Conservation (phyloP, 2,329 filamentous ascomycete genomes). For the Cladosporium oxysporum region DNA sequence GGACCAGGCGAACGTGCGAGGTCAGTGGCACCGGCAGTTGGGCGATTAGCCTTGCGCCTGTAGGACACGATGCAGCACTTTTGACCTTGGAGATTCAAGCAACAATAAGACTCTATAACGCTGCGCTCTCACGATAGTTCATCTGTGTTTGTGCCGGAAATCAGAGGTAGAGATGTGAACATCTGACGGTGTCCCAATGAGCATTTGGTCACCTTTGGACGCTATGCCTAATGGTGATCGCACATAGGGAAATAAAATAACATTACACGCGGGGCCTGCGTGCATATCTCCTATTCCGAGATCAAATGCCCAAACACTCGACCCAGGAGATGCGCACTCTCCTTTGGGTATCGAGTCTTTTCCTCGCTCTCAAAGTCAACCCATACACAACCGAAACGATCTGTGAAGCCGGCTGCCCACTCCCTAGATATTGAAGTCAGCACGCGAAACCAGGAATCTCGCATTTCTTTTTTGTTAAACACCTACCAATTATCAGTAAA, state of each 20-base stretch:
- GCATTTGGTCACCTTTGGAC: background rate
- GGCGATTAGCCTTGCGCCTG: background rate
- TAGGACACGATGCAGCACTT: background rate
- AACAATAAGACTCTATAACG: background rate
- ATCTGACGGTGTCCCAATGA: background rate
- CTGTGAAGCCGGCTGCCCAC: constrained; percentile 46
- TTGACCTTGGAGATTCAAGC: background rate
- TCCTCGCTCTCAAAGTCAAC: constrained; percentile 44
- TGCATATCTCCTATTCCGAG: background rate
- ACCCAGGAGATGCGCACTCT: background rate
- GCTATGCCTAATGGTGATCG: background rate
- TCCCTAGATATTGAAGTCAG: constrained; percentile 29
- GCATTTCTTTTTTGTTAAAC: background rate
- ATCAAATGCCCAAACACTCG: background rate
- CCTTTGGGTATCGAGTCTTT: constrained; percentile 42
- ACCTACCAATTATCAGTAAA: background rate
- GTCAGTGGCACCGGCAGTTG: background rate
- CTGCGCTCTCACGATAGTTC: background rate
- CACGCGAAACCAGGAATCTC: background rate
- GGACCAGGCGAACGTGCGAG: background rate
- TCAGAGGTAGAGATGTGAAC: background rate
- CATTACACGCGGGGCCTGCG: background rate
- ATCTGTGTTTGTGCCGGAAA: background rate
- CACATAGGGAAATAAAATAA: background rate
- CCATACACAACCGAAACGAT: constrained; percentile 46